phyloP scores from a whole-genome alignment of 257 asterid species.

The Marsdenia floribunda region DNA sequence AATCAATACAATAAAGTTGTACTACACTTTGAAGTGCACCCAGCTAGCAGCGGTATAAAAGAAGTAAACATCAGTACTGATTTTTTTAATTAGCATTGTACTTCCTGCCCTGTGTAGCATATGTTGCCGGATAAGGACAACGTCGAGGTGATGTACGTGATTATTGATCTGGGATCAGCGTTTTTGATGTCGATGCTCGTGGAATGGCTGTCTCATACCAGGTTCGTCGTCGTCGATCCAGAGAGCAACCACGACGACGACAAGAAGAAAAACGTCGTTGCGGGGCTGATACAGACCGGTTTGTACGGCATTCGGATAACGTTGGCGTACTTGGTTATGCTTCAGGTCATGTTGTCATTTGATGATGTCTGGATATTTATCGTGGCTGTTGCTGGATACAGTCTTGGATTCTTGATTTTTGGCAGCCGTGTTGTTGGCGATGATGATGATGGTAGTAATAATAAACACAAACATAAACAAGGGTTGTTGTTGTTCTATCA shows the following conservation, averaged over 20 bases:
- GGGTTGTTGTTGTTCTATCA: neutral
- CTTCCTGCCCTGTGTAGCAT: too few relatives aligned
- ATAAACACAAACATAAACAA: neutral
- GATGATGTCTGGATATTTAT: constrained; percentile 56
- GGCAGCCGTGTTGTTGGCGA: constrained; percentile 30
- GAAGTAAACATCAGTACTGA: too few relatives aligned
- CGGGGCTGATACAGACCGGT: neutral
- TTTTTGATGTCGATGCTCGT: constrained; percentile 40
- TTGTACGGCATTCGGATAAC: constrained; percentile 16
- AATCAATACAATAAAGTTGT: too few relatives aligned
- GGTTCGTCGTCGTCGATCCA: constrained; percentile 10
- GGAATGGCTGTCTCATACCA: constrained; percentile 55
- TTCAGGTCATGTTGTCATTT: constrained; percentile 61
- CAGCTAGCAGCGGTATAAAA: too few relatives aligned
- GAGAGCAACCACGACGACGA: too few relatives aligned
- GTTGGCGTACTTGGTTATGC: constrained; percentile 65
- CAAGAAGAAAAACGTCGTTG: neutral
- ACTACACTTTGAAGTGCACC: too few relatives aligned
- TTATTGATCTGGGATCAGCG: constrained; percentile 42
- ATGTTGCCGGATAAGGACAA: constrained; percentile 38
- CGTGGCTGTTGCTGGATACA: constrained; percentile 53
- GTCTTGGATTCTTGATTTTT: constrained; percentile 54
- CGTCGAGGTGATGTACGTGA: constrained; percentile 24
- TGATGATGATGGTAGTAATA: too few relatives aligned
- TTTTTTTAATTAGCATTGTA: too few relatives aligned